Base-by-base conservation (phyloP, 164 flowering plant species). In the Berberis thunbergii region DNA sequence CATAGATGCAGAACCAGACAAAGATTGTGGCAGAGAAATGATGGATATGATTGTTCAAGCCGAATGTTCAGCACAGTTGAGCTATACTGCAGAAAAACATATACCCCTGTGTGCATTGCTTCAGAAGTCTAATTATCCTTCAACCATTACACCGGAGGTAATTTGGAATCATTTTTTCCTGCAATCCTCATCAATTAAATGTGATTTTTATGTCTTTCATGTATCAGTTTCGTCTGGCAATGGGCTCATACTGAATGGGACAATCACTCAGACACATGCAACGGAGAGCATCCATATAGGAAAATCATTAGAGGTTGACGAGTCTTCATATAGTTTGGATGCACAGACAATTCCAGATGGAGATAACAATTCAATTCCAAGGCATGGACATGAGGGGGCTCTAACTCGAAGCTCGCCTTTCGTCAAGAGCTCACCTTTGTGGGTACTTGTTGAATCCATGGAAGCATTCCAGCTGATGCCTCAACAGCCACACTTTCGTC, bases 401-500 rank as follows among this genome's bases (percentile, higher is more conserved):
- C 54, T 50, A 50, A 10, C 54, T 50, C 43, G 43, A 57, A 40
- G 43, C 11, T 41, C 41, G 60, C 60, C 60, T 8, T 57, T 57
- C 44, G 6, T 40, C 2, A 57, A 38, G 11, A 6, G 12, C 41
- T 57, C 58, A 6, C 6, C 10, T 40, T 2, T 38, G 6, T 57
- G 60, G 60, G 11, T 9, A 2, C 1, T 40, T 10, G 7, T 40
- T 12, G 44, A 57, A 44, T 40, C 11, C 7, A 7, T 7, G 60
- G 60, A 57, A 40, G 43, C 41, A 26, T 57, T 57, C 44, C 43
- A 57, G 60, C 4, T 39, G 11, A 40, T 57, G 60, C 60, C 43
- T 40, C 60, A 57, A 41, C 41, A 41, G 10, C 60, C 60, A 40
- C 60, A 57, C 11, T 57, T 57, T 44, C 44, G 44, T 41, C 60